Percentiles rank a stretch among this genome's conserved stretches.
These are phyloP conservation scores for Vaccinium myrtillus DNA, from an alignment of 148 eudicot species.

Conservation along the genomic window DNA sequence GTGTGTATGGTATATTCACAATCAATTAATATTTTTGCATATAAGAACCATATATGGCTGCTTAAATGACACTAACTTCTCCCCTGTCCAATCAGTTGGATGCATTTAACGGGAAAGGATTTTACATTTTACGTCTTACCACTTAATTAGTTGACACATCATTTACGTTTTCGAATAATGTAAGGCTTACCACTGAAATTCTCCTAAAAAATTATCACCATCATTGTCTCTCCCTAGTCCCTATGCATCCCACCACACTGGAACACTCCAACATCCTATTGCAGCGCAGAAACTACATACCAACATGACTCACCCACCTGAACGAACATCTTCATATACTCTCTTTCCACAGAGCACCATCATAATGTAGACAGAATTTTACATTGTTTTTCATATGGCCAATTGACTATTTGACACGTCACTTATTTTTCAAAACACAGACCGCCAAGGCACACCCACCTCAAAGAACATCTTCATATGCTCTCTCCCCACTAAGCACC, in stretches of 20 bases:
- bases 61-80: background rate
- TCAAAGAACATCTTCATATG: background rate
- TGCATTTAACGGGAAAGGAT: background rate
- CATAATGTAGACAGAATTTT: background rate
- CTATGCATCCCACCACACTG: background rate
- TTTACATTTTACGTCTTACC: background rate
- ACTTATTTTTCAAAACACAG: background rate
- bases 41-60: background rate
- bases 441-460: background rate
- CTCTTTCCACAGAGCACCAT: background rate
- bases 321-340: background rate
- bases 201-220: background rate
- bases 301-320: background rate
- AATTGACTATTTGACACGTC: background rate
- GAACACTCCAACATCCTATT: background rate
- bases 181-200: background rate
- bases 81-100: background rate
- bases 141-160: background rate
- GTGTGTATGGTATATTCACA: background rate
- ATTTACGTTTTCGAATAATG: background rate
- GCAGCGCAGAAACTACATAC: background rate
- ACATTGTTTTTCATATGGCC: background rate
- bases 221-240: background rate
- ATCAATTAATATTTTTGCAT: background rate
- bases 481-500: background rate